Percentiles rank a stretch among this genome's conserved stretches.
phyloP scores from a whole-genome alignment of 2,329 filamentous ascomycete species.

The Colletotrichum magnum region DNA sequence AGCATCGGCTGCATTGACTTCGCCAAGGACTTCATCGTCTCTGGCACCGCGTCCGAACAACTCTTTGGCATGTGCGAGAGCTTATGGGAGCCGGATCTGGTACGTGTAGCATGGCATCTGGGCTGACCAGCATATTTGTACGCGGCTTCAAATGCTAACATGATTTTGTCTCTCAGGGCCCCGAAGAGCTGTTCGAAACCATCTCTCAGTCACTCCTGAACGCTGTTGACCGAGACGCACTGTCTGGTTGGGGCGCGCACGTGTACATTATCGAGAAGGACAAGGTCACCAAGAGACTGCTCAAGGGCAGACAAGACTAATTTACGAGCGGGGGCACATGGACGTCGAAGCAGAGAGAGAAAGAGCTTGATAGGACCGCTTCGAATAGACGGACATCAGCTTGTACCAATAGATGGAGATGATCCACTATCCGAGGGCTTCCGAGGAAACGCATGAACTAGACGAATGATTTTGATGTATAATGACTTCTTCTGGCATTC shows the following conservation, averaged over 20 bases:
- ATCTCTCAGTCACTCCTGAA: constrained; percentile 96
- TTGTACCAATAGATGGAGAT: constrained; percentile 54
- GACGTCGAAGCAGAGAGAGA: constrained; percentile 12
- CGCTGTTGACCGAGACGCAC: constrained; percentile 94
- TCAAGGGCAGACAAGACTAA: constrained; percentile 97
- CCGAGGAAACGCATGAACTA: constrained; percentile 36
- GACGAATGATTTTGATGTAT: constrained; percentile 36
- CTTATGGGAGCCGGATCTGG: constrained; percentile 97
- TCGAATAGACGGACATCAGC: constrained; percentile 43
- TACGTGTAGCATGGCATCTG: constrained; percentile 59
- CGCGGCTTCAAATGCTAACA: constrained; percentile 39
- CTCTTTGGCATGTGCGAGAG: constrained; percentile 99
- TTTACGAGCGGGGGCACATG: constrained; percentile 3
- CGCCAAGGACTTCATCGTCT: constrained; percentile 99
- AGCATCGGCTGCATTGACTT: constrained; percentile 99
- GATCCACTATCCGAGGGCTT: constrained; percentile 38
- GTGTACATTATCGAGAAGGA: constrained; percentile 99
- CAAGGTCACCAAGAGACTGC: constrained; percentile 98
- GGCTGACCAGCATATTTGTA: not conserved
- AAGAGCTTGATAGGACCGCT: constrained; percentile 35
- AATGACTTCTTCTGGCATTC: constrained; percentile 2
- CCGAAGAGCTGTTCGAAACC: constrained; percentile 98
- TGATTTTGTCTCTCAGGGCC: constrained; percentile 67
- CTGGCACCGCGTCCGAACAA: constrained; percentile 95
- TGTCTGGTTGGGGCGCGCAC: constrained; percentile 98